Evolutionary conservation across 2,329 filamentous ascomycete species (phyloP), one percentile per base, ranked within the genome.

Genomic region (Apiospora hydei): DNA sequence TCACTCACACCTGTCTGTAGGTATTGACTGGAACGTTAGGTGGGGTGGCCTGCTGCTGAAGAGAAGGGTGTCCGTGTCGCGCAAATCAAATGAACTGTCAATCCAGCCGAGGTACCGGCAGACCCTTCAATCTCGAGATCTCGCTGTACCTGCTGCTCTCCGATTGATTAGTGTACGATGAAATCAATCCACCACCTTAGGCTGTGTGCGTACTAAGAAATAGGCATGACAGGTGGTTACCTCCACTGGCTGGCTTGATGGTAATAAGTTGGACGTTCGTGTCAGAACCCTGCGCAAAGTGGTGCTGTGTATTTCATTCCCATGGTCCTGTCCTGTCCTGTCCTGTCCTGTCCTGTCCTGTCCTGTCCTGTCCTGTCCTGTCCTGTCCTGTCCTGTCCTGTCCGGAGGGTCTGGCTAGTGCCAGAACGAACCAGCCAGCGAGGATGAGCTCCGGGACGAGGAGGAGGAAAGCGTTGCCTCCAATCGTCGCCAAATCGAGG

Each of bases 151-250:
- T 64, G 57, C 34, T 64, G 57, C 8, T 41, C 57, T 64, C 57
- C 34, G 57, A 64, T 64, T 64, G 57, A 64, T 64, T 64, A 64
- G 57, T 64, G 57, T 41, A 64, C 57, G 57, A 64, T 64, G 57
- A 24, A 64, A 64, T 64, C 30, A 41, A 64, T 64, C 57, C 57
- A 64, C 57, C 34, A 14, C 57, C 57, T 64, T 41, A 64, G 34
- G 34, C n/a, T 11, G 57, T 64, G 57, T n/a, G 34, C 7, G 57
- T 61, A 8, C 24, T 51, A 51, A 34, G n/a, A 24, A 41, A 64
- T 18, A 30, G 21, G 10, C 18, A 41, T 64, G 34, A 64, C 34
- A 64, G 8, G 14, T 34, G 53, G 53, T 38, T 34, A 21, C 53
- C 53, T 61, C 53, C 53, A 61, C 53, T 38, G 53, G 16, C 30